Evolutionary conservation across 2,329 filamentous ascomycete genomes (phyloP).

Genomic region (Trichophyton equinum): DNA sequence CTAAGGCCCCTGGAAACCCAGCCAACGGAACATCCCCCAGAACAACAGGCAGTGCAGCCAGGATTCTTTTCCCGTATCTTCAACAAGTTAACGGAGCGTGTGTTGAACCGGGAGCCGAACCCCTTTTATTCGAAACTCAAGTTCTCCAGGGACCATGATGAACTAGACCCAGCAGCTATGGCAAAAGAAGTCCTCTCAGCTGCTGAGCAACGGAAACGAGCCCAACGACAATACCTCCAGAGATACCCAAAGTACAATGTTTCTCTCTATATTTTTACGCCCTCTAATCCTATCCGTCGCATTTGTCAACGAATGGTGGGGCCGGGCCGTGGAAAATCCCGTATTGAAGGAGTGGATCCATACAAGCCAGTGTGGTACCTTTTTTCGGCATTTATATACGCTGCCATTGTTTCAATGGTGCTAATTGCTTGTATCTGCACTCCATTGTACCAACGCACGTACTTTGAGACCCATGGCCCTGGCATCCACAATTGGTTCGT

Average conservation of each 20-base stretch:
- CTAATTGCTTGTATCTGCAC: slow-evolving; percentile 87
- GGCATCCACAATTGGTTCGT: slow-evolving; percentile 78
- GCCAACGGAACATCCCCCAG: slow-evolving; percentile 21
- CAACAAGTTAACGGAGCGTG: slow-evolving; percentile 44
- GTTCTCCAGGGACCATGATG: slow-evolving; percentile 57
- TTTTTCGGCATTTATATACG: slow-evolving; percentile 89
- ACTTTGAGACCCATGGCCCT: slow-evolving; percentile 52
- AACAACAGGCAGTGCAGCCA: slow-evolving; percentile 36
- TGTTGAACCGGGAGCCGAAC: slow-evolving; percentile 66
- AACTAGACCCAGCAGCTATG: slow-evolving; percentile 73
- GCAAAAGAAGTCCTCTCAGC: slow-evolving; percentile 81
- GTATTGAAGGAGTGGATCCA: slow-evolving; percentile 79
- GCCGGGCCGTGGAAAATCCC: slow-evolving; percentile 72
- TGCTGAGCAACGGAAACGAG: slow-evolving; percentile 67
- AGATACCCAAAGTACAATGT: slow-evolving; percentile 87
- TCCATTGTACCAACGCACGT: slow-evolving; percentile 81
- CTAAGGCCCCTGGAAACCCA: slow-evolving; percentile 22
- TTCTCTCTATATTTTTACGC: slow-evolving; percentile 73
- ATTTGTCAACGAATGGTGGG: slow-evolving; percentile 84
- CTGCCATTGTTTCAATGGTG: slow-evolving; percentile 95
- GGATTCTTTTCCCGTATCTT: slow-evolving; percentile 50
- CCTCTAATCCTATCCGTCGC: slow-evolving; percentile 62
- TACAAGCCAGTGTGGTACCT: slow-evolving; percentile 84
- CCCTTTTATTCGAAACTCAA: slow-evolving; percentile 85
- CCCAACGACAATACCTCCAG: slow-evolving; percentile 79